Evolutionary conservation across 1,139 yeast genomes (phyloP).

Genomic region (Yamadazyma atlantica): DNA sequence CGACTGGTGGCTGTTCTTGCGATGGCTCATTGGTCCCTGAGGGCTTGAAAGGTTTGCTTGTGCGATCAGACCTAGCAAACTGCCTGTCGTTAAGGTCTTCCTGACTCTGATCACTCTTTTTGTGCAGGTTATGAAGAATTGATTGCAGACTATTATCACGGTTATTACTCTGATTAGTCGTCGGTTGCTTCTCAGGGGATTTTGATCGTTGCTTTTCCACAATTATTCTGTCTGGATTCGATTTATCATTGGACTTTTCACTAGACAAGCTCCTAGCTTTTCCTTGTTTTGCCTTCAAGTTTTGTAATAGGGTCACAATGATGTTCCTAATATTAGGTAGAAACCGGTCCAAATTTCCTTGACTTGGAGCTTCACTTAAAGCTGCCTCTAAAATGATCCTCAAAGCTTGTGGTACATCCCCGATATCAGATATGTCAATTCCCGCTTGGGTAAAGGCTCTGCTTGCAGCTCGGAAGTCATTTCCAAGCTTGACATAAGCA

Average conservation of each 20-base stretch:
- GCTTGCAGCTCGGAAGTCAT: conserved; percentile 86
- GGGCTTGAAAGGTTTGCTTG: not conserved
- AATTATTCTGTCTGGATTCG: conserved; percentile 1
- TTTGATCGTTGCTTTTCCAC: conserved; percentile 5
- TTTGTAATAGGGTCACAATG: conserved; percentile 77
- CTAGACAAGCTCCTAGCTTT: conserved; percentile 33
- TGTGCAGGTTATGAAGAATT: not conserved
- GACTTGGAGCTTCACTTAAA: conserved; percentile 81
- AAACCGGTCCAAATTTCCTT: conserved; percentile 74
- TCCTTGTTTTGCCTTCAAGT: conserved; percentile 75
- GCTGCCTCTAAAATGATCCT: conserved; percentile 85
- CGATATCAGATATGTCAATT: conserved; percentile 43
- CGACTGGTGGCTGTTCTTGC: not conserved
- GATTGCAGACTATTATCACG: not conserved
- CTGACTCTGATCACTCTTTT: not conserved
- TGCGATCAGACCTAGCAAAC: not conserved
- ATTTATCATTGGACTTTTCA: conserved; percentile 10
- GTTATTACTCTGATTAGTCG: not conserved
- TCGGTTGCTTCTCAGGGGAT: conserved; percentile 1
- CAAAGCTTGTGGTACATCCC: conserved; percentile 41
- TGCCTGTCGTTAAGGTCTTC: not conserved
- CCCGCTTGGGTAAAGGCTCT: conserved; percentile 46
- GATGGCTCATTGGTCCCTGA: not conserved
- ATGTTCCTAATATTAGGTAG: conserved; percentile 86
- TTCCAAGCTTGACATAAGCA: conserved; percentile 88